Percentiles rank a stretch among this genome's conserved stretches.
phyloP scores from a whole-genome alignment of 148 eudicot genomes.

The Rhododendron williamsianum region DNA sequence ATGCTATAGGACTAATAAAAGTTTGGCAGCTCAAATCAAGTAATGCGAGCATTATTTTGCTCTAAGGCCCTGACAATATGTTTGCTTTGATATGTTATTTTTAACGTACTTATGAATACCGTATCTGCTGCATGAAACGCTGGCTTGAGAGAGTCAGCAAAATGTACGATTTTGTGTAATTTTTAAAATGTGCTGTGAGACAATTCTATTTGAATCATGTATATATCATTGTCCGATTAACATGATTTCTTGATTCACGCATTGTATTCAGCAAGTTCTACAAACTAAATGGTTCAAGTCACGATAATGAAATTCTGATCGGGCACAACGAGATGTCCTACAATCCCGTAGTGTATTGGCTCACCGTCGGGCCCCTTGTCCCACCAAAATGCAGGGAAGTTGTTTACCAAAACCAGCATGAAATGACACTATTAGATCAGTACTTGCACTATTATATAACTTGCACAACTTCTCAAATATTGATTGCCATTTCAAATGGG shows the following conservation, averaged over 20 bases:
- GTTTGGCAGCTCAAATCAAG: background rate
- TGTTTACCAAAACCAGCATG: conserved; percentile 3
- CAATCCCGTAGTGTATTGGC: too few species aligned
- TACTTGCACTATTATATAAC: background rate
- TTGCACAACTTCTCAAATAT: background rate
- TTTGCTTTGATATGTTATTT: background rate
- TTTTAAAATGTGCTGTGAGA: too few species aligned
- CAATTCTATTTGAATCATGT: too few species aligned
- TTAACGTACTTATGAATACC: too few species aligned
- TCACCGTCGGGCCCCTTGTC: too few species aligned
- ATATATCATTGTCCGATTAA: background rate
- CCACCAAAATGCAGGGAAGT: background rate
- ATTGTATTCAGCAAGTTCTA: too few species aligned
- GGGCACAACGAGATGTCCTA: too few species aligned
- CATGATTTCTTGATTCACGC: background rate
- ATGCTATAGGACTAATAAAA: background rate
- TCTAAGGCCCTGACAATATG: background rate
- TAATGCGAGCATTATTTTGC: background rate
- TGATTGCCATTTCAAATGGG: background rate
- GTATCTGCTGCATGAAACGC: too few species aligned
- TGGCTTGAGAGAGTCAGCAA: background rate
- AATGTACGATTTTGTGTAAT: too few species aligned
- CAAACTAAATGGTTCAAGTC: too few species aligned
- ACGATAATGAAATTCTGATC: too few species aligned
- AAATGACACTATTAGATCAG: background rate